A percentile compares a stretch with the other conserved stretches of the same genome.
phyloP scores from a whole-genome alignment of 148 eudicot genomes.

The Pouteria glomerata region DNA sequence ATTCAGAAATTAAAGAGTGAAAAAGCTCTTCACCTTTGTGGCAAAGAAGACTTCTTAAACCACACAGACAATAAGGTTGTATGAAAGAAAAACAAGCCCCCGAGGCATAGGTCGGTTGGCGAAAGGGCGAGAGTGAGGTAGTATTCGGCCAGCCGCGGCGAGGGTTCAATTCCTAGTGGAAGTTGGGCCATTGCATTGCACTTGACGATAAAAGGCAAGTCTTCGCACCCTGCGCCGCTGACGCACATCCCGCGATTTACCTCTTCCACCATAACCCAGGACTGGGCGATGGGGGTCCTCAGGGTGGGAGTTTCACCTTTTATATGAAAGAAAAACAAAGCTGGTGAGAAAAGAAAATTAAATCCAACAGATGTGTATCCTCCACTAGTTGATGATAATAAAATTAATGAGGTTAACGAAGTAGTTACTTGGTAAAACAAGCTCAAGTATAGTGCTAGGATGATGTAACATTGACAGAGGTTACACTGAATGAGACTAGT shows the following conservation, averaged over 20 bases:
- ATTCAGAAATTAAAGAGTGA: conserved; percentile 19
- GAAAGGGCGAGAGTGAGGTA: no score
- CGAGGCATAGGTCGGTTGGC: no score
- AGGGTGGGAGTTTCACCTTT: no score
- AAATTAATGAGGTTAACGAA: conserved; percentile 13
- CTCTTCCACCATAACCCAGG: no score
- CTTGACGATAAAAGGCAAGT: no score
- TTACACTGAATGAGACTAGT: background rate
- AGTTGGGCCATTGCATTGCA: no score
- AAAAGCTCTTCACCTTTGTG: conserved; percentile 11
- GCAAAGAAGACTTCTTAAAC: conserved; percentile 14
- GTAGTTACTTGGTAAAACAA: background rate
- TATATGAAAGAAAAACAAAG: conserved; percentile 11
- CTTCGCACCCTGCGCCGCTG: no score
- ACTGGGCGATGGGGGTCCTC: no score
- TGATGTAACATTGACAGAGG: conserved; percentile 22
- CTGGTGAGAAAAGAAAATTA: conserved; percentile 2
- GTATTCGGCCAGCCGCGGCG: no score
- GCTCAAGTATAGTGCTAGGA: conserved; percentile 4
- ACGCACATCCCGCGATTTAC: no score
- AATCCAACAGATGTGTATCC: background rate
- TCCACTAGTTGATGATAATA: background rate
- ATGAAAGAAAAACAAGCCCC: no score
- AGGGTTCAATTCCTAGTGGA: no score
- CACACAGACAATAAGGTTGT: background rate